Evolutionary conservation across 1,284 basidiomycete genomes (phyloP), one percentile per base, ranked within the genome.

Genomic region (Trichosporon faecale): DNA sequence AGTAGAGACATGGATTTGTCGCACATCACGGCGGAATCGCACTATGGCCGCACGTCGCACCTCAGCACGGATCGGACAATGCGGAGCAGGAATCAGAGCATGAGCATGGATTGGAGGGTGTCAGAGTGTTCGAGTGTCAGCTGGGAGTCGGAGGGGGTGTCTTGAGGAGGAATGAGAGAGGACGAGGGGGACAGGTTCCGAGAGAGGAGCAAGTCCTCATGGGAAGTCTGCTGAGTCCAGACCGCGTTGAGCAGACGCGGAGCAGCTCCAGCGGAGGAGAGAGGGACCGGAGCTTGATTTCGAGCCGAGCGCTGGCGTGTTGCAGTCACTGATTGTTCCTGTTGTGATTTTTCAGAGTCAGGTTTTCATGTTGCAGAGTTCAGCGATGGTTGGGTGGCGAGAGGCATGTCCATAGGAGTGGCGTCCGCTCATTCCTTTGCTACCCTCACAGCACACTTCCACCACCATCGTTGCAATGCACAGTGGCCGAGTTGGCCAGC

Each of bases 1-100:
- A 61, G 57, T 61, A 61, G 57, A 61, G 27, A 61, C 57, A 61
- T 61, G 57, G 57, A 61, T 61, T 61, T 61, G 57, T 61, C 57
- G 57, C 57, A 60, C 55, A 60, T 61, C 57, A 61, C 57, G 3
- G 12, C 21, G 12, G 16, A 29, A 16, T 29, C 25, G 27, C 23
- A 27, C 23, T 25, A 55, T 14, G 25, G 25, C 25, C 23, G 52
- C 52, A 27, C 33, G 33, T 35, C 33, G 37, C 6, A 44, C 40
- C 11, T 44, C 16, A 27, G 40, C 16, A 8, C 55, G 57, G 27
- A 21, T 52, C 21, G 49, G 49, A 52, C 1, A 21, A 25, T 12
- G 21, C 40, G 40, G 18, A n/a, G 40, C 40, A 52, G 7, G 21
- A 14, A 37, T 3, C 35, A 3, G 31, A 33, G 31, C 31, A 11